Percentiles rank a stretch among this genome's conserved stretches.
These are phyloP conservation scores for Fonsecaea multimorphosa DNA, from an alignment of 2,329 filamentous ascomycete genomes.

Conservation along the genomic window DNA sequence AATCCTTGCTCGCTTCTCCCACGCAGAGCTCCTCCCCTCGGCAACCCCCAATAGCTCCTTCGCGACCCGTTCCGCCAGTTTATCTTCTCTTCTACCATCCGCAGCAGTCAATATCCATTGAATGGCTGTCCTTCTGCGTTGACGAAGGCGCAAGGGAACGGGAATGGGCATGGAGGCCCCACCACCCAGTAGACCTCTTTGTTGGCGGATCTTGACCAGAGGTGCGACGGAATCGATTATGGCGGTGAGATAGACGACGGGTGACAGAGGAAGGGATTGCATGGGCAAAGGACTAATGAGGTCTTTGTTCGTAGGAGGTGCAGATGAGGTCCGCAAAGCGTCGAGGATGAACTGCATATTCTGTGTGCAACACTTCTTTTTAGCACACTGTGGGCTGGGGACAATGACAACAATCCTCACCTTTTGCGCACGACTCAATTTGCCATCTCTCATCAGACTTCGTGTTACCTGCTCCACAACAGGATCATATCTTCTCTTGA, in stretches of 20 bases:
- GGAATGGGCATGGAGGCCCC: constrained; percentile 84
- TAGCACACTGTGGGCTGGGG: not conserved
- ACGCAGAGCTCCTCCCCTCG: constrained; percentile 81
- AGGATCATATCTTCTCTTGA: constrained; percentile 84
- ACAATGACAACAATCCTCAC: constrained; percentile 54
- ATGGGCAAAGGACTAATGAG: constrained; percentile 74
- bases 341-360: constrained; percentile 85
- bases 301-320: constrained; percentile 14
- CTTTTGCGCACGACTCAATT: constrained; percentile 86
- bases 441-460: constrained; percentile 88
- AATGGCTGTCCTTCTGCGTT: constrained; percentile 79
- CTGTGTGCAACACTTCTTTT: constrained; percentile 53
- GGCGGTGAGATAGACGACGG: constrained; percentile 84
- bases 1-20: constrained; percentile 77
- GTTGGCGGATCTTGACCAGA: constrained; percentile 76
- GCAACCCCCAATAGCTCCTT: constrained; percentile 87
- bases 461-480: constrained; percentile 87
- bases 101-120: constrained; percentile 89
- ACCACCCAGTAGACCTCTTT: constrained; percentile 82
- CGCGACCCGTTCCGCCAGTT: constrained; percentile 78
- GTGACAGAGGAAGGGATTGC: constrained; percentile 82
- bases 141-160: constrained; percentile 73
- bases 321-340: constrained; percentile 78
- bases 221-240: constrained; percentile 93
- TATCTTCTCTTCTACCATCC: constrained; percentile 74